Evolutionary conservation across 78 protist species (phyloP), one percentile per base, ranked within the genome.

Genomic region (Tieghemostelium lacteum): DNA sequence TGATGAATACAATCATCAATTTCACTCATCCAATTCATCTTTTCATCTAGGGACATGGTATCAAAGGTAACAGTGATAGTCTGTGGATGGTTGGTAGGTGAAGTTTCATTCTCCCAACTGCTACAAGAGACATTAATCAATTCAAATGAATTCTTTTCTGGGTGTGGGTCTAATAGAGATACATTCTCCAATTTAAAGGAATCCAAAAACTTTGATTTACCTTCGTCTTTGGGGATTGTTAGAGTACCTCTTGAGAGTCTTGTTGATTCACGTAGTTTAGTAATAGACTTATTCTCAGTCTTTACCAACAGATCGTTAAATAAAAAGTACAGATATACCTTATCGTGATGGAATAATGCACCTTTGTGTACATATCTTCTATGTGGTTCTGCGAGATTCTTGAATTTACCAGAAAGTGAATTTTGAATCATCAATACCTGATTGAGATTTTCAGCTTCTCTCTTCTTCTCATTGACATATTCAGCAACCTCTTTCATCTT

Each of bases 361-460:
- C 93, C 93, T 33, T 77, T 88, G 28, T 73, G 33, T 2, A 91
- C 85, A n/a, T 91, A 91, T 65, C 94, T 77, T 40, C 94, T 49
- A 65, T 91, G 94, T 58, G 94, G 94, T 40, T 74, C 94, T 6
- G 92, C 85, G 4, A 91, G 64, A 64, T 91, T 91, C 26, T 75
- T 80, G 39, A 74, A 74, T 50, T 75, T 88, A 34, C 93, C 93
- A 37, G 77, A 58, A 16, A 93, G 58, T 0, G 49, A 67, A 3
- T 58, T n/a, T 61, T 85, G 94, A 49, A 85, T 72, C 1, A 24
- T 75, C 2, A 86, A 8, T 2, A 93, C 95, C 49, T 93, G 94
- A 55, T 86, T 93, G 37, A 93, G 75, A 58, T 93, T 93, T 28
- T 93, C 95, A 12, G 93, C 95, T 20, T 86, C 95, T 61, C 93